Percentiles rank a stretch among this genome's conserved stretches.
Conservation (phyloP, 768 basidiomycete genomes). For the Gymnopilus dilepis region DNA sequence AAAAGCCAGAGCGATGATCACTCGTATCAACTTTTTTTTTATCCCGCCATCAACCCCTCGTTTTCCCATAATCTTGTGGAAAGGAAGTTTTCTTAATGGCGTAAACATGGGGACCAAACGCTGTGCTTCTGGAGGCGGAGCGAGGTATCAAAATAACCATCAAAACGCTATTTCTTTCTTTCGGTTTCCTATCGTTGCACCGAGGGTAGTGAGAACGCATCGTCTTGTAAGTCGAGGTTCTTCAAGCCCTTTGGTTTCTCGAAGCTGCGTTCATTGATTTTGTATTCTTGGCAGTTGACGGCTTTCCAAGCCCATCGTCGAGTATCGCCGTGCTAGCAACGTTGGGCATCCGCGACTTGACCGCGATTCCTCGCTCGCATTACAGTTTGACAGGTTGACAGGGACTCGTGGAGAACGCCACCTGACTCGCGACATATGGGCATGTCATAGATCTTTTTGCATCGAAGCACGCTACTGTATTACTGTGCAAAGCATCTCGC, state of each 20-base stretch:
- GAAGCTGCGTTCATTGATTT: background rate
- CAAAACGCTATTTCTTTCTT: background rate
- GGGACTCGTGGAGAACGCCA: slow-evolving; percentile 4
- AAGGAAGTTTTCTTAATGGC: background rate
- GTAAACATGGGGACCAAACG: background rate
- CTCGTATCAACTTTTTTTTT: background rate
- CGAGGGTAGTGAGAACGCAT: background rate
- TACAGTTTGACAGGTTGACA: background rate
- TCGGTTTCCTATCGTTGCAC: background rate
- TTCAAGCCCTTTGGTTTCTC: background rate
- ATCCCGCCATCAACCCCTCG: background rate
- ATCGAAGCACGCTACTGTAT: background rate
- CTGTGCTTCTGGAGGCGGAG: background rate
- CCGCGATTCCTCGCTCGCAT: background rate
- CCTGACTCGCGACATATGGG: slow-evolving; percentile 5
- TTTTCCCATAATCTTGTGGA: background rate
- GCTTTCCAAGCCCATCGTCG: background rate
- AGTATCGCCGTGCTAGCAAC: background rate
- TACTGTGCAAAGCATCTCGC: background rate
- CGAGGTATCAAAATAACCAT: background rate
- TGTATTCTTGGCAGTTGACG: background rate
- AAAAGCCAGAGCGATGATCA: background rate
- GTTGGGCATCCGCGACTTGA: background rate
- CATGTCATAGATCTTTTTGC: background rate
- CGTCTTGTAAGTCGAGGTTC: background rate